Conservation (phyloP, 192 early-diverging fungal genomes). For the Coemansia umbellata region DNA sequence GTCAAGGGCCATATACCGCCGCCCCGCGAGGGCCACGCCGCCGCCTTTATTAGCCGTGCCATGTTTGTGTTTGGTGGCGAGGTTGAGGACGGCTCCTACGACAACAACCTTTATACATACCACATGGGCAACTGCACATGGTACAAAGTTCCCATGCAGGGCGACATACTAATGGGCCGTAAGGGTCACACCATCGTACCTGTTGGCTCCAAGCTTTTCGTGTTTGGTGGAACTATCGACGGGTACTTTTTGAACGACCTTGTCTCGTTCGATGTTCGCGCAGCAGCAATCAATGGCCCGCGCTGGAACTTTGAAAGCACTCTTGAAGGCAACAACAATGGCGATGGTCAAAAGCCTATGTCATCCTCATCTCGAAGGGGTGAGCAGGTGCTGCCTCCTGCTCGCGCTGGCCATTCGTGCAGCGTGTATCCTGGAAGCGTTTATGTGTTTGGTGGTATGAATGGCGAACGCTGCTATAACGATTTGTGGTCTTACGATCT, state of each 20-base stretch:
- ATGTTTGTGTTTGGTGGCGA: constrained; percentile 57
- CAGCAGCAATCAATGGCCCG: constrained; percentile 29
- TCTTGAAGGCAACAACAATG: constrained; percentile 1
- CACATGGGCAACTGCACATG: constrained; percentile 51
- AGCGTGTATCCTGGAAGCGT: constrained; percentile 38
- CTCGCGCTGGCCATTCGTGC: constrained; percentile 48
- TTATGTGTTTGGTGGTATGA: constrained; percentile 51
- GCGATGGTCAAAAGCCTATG: constrained; percentile 3
- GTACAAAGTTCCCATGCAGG: constrained; percentile 52
- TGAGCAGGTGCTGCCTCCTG: constrained; percentile 16
- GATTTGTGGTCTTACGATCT: constrained; percentile 50
- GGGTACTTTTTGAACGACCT: constrained; percentile 46
- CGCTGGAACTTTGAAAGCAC: constrained; percentile 40
- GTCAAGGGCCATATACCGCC: constrained; percentile 32
- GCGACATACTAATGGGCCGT: constrained; percentile 34
- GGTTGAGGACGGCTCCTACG: constrained; percentile 25
- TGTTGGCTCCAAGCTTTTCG: constrained; percentile 41
- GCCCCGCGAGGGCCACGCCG: constrained; percentile 46
- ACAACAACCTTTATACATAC: constrained; percentile 49
- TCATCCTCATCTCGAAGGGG: constrained; percentile 6
- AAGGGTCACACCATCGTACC: constrained; percentile 46
- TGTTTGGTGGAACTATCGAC: constrained; percentile 47
- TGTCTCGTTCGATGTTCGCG: constrained; percentile 48
- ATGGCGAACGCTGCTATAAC: constrained; percentile 46
- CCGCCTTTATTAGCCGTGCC: constrained; percentile 50